A percentile compares a stretch with the other conserved stretches of the same genome.
phyloP scores from a whole-genome alignment of 129 eudicot species.

The Lonicera japonica region DNA sequence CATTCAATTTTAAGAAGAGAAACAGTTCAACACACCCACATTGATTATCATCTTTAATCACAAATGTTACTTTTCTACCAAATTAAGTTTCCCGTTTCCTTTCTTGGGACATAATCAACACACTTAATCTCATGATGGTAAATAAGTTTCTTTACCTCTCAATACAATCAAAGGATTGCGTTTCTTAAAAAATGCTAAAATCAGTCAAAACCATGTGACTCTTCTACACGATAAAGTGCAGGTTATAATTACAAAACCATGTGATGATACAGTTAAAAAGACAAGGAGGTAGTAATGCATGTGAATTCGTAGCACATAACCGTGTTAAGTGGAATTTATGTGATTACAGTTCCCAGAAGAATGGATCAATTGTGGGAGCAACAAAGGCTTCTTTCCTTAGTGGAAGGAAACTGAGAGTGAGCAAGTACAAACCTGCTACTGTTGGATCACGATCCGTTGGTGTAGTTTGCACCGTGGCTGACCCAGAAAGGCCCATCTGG shows the following conservation, averaged over 20 bases:
- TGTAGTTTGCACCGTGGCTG: constrained; percentile 65
- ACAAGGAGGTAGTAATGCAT: neutral
- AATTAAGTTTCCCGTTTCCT: neutral
- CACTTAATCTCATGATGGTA: too few species aligned
- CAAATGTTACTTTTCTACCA: neutral
- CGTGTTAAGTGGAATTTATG: neutral
- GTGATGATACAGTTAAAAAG: neutral
- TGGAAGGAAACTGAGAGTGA: constrained; percentile 60
- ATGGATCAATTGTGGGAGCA: constrained; percentile 55
- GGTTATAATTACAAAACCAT: neutral
- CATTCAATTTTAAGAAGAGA: neutral
- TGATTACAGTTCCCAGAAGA: constrained; percentile 59
- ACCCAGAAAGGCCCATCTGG: constrained; percentile 94
- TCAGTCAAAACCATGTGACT: neutral
- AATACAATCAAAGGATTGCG: neutral
- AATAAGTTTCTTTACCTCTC: neutral
- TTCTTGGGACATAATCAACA: too few species aligned
- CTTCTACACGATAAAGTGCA: too few species aligned
- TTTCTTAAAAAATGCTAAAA: neutral
- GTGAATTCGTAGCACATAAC: neutral
- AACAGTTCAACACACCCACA: neutral
- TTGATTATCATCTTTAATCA: neutral
- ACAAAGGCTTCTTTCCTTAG: constrained; percentile 80
- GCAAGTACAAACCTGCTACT: constrained; percentile 38
- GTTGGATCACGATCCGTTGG: constrained; percentile 28